Evolutionary conservation across 306 rosid genomes (phyloP).

Genomic region (Corylus heterophylla): DNA sequence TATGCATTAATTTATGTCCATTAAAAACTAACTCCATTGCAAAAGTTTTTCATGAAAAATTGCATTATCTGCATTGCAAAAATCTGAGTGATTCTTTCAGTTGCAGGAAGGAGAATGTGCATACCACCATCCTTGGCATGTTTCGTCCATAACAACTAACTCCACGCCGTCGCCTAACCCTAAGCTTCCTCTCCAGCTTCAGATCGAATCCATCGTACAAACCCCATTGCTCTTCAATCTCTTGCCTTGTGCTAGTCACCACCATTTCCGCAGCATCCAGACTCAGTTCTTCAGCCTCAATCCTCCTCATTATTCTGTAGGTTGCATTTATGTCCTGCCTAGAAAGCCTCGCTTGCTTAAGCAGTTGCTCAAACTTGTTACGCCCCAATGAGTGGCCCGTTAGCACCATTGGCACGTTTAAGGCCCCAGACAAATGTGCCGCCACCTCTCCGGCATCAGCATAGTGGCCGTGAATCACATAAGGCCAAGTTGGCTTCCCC

Average conservation of each 20-base stretch:
- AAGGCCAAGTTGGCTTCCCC: conserved; percentile 73
- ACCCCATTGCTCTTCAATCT: conserved; percentile 92
- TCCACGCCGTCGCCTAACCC: conserved; percentile 67
- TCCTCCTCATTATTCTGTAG: conserved; percentile 71
- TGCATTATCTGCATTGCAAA: no score
- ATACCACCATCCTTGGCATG: conserved; percentile 84
- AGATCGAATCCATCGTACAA: conserved; percentile 75
- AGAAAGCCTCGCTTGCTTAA: conserved; percentile 70
- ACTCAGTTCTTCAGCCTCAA: conserved; percentile 72
- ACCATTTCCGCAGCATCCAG: conserved; percentile 84
- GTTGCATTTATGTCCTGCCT: conserved; percentile 66
- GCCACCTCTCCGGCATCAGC: conserved; percentile 81
- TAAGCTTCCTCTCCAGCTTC: conserved; percentile 74
- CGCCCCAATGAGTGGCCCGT: conserved; percentile 81
- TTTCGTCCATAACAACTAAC: conserved; percentile 76
- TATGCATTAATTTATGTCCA: background rate
- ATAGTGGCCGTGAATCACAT: conserved; percentile 79
- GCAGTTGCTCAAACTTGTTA: conserved; percentile 77
- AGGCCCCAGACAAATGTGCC: conserved; percentile 63
- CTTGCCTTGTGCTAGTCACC: conserved; percentile 86
- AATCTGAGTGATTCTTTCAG: background rate
- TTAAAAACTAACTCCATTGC: no score
- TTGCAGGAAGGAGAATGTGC: background rate
- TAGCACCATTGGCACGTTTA: conserved; percentile 80
- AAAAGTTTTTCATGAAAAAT: no score